Percentiles rank a stretch among this genome's conserved stretches.
Evolutionary conservation across 345 rosid species (phyloP).

Genomic region (Eucalyptus erythrocorys): DNA sequence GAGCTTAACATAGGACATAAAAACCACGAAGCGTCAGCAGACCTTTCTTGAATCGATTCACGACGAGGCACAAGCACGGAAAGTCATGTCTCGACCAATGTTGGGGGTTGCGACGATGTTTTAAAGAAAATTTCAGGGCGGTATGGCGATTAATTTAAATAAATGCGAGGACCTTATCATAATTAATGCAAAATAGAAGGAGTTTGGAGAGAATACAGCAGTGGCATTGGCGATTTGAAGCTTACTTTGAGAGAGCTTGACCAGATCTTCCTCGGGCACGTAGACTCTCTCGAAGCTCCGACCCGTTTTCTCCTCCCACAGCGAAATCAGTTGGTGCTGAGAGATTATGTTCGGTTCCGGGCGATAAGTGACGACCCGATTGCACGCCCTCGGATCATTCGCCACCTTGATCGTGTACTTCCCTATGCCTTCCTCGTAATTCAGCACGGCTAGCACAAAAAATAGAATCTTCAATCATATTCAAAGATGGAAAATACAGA

Average conservation of each 20-base stretch:
- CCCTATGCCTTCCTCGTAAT: slow-evolving; percentile 29
- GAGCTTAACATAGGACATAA: not conserved
- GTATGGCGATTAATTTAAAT: not conserved
- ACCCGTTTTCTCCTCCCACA: slow-evolving; percentile 32
- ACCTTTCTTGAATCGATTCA: not conserved
- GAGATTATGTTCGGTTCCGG: slow-evolving; percentile 8
- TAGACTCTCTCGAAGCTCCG: slow-evolving; percentile 4
- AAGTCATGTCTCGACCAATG: not conserved
- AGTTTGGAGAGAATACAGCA: not conserved
- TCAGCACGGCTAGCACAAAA: slow-evolving; percentile 12
- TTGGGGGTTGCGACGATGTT: not conserved
- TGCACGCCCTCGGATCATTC: slow-evolving; percentile 15
- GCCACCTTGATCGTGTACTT: slow-evolving; percentile 24
- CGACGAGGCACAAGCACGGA: not conserved
- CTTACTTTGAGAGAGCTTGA: slow-evolving; percentile 23
- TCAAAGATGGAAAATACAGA: not conserved
- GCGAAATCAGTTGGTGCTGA: slow-evolving; percentile 16
- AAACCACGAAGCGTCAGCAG: not conserved
- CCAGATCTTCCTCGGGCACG: slow-evolving; percentile 11
- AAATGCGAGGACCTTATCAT: not conserved
- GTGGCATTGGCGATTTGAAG: not conserved
- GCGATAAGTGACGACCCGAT: slow-evolving; percentile 5
- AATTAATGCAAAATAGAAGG: not conserved
- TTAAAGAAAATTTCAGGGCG: not conserved
- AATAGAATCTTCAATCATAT: not conserved